These are phyloP conservation scores for Chimonanthus praecox DNA, from an alignment of 164 flowering plant species.

Conservation along the genomic window DNA sequence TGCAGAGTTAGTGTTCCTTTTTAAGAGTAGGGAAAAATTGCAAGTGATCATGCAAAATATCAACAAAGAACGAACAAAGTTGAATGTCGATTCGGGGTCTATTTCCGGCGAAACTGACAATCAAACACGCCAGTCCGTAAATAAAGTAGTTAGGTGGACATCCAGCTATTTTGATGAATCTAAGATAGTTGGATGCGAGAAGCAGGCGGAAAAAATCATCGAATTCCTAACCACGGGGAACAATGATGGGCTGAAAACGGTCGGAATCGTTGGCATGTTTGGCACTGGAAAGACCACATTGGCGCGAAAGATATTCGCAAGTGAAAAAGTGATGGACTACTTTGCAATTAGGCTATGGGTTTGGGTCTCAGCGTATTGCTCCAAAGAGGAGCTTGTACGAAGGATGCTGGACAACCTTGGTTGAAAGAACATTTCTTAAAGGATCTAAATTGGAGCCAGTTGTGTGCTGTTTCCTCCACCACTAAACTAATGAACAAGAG, in stretches of 20 bases:
- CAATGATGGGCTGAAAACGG: neutral
- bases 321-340: constrained; percentile 1
- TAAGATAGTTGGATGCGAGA: constrained; percentile 2
- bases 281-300: constrained; percentile 12
- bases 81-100: neutral
- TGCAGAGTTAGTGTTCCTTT: neutral
- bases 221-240: neutral
- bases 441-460: neutral
- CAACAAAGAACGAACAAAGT: neutral
- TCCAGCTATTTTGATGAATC: neutral
- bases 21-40: neutral
- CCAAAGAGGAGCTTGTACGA: constrained; percentile 4
- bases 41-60: neutral
- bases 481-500: constrained; percentile 12
- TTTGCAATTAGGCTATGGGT: constrained; percentile 11
- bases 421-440: no score
- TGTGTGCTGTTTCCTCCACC: constrained; percentile 8
- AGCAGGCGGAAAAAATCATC: neutral
- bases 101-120: neutral
- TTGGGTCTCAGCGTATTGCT: constrained; percentile 5
- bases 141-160: neutral
- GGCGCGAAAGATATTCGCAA: constrained; percentile 10
- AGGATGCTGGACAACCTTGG: constrained; percentile 10
- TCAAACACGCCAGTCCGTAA: no score
- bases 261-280: constrained; percentile 10